Percentiles rank a stretch among this genome's conserved stretches.
phyloP scores from a whole-genome alignment of 2,329 filamentous ascomycete genomes.

The Sporothrix sp. region DNA sequence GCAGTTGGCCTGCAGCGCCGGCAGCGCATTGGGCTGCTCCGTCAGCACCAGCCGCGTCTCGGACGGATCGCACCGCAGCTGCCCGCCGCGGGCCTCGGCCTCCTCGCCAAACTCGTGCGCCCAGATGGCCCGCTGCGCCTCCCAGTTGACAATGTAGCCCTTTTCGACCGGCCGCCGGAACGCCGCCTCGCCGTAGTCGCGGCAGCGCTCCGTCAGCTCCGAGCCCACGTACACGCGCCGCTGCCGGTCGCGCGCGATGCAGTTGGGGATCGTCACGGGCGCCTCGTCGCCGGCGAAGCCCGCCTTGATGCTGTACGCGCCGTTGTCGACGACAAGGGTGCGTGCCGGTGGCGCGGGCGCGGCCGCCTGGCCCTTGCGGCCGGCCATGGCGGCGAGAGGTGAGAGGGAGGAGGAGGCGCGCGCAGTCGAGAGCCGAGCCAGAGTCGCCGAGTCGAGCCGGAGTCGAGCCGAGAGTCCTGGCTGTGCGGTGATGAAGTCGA shows the following conservation, averaged over 20 bases:
- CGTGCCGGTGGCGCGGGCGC: slow-evolving; percentile 44
- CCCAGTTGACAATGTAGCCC: slow-evolving; percentile 94
- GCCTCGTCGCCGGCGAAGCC: slow-evolving; percentile 51
- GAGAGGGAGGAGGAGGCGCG: no score
- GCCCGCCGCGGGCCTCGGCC: slow-evolving; percentile 14
- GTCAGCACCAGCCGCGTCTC: slow-evolving; percentile 78
- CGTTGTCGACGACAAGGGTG: slow-evolving; percentile 89
- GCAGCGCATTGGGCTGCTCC: slow-evolving; percentile 76
- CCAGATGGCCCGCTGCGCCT: slow-evolving; percentile 92
- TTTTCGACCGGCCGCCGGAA: slow-evolving; percentile 89
- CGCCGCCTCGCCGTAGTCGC: slow-evolving; percentile 78
- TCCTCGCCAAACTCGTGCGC: slow-evolving; percentile 63
- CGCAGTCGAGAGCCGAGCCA: no score
- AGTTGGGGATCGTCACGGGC: slow-evolving; percentile 76
- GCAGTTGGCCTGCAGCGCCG: slow-evolving; percentile 74
- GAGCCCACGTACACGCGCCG: slow-evolving; percentile 70
- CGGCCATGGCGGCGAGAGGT: slow-evolving; percentile 27
- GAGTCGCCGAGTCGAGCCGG: no score
- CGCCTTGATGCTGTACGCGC: slow-evolving; percentile 83
- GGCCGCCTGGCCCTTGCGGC: slow-evolving; percentile 38
- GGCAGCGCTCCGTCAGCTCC: slow-evolving; percentile 61
- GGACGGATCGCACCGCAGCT: slow-evolving; percentile 59
- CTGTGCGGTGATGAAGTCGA: no score
- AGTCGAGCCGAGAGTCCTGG: not conserved
- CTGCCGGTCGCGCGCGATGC: slow-evolving; percentile 73